These are phyloP conservation scores for Fraxinus excelsior DNA, from an alignment of 257 asterid species.

Conservation along the genomic window DNA sequence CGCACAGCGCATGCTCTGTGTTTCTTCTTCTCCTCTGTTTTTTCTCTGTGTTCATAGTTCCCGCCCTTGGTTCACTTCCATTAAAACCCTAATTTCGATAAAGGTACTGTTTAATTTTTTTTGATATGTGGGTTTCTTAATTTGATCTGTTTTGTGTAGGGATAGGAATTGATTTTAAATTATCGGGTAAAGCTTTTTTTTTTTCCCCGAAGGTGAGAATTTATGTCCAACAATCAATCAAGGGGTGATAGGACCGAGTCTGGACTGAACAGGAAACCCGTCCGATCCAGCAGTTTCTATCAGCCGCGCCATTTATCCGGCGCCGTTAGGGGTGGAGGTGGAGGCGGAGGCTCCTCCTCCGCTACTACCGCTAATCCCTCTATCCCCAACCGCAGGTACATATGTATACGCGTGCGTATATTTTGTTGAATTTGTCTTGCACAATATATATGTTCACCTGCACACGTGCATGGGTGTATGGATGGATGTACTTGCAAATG, in stretches of 20 bases:
- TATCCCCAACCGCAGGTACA: too few species aligned
- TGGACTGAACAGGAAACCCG: slow-evolving; percentile 36
- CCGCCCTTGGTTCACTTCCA: background rate
- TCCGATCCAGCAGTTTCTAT: slow-evolving; percentile 34
- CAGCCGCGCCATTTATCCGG: slow-evolving; percentile 30
- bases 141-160: slow-evolving; percentile 31
- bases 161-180: background rate
- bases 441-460: background rate
- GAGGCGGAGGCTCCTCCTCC: slow-evolving; percentile 21
- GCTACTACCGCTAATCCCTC: slow-evolving; percentile 22
- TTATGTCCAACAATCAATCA: slow-evolving; percentile 49
- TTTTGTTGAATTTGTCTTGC: background rate
- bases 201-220: slow-evolving; percentile 30
- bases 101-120: background rate
- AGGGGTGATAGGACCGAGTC: slow-evolving; percentile 47
- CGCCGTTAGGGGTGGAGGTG: slow-evolving; percentile 34
- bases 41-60: background rate
- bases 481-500: background rate
- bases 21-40: background rate
- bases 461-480: background rate
- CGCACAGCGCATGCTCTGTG: too few species aligned
- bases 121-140: background rate
- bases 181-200: slow-evolving; percentile 22
- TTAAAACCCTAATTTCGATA: slow-evolving; percentile 16
- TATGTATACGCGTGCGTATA: background rate